Conservation (phyloP, 163 green algal genomes). For the Chlamydomonas reinhardtii region DNA sequence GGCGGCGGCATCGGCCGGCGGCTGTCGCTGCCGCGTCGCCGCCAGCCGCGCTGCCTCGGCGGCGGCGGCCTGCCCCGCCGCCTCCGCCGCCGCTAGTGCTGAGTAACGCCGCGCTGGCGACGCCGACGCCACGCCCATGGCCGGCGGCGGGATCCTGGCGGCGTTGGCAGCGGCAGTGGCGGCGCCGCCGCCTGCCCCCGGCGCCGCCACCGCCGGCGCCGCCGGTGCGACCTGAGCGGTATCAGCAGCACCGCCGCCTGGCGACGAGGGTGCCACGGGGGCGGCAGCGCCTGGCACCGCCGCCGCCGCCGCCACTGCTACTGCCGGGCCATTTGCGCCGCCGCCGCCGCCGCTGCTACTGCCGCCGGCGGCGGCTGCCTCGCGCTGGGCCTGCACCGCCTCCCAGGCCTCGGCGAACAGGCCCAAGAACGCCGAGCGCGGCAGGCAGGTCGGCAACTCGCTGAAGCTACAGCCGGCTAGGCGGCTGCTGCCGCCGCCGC, state of each 20-base stretch:
- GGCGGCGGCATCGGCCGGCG: no score
- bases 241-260: no score
- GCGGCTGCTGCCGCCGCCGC: neutral
- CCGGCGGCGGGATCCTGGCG: neutral
- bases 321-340: no score
- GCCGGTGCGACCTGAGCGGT: no score
- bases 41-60: neutral
- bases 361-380: neutral
- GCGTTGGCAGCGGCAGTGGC: no score
- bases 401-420: conserved; percentile 6
- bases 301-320: neutral
- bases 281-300: neutral
- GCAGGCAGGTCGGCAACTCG: neutral
- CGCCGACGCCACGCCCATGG: conserved; percentile 11
- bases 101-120: no score
- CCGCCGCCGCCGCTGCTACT: neutral
- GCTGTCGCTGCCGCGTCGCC: no score
- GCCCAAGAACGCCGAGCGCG: neutral
- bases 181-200: no score
- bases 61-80: neutral
- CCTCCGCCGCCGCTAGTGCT: no score
- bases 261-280: no score
- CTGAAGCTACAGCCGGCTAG: neutral
- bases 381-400: neutral
- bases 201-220: no score